These are phyloP conservation scores for Capronia coronata DNA, from an alignment of 2,329 filamentous ascomycete genomes.

Conservation along the genomic window DNA sequence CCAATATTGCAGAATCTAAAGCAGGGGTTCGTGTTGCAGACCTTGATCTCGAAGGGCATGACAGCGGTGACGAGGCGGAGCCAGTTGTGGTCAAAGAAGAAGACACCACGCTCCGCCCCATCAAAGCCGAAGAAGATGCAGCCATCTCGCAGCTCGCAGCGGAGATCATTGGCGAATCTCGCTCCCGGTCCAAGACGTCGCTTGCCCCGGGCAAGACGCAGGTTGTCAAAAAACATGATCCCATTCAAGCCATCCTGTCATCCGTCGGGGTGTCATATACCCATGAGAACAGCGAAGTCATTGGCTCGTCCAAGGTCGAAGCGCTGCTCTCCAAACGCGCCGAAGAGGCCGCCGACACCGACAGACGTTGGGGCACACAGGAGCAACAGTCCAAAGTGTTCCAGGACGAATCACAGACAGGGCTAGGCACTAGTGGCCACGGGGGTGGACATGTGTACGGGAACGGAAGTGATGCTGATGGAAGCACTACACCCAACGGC, in stretches of 20 bases:
- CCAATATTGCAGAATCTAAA: conserved; percentile 88
- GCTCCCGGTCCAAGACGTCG: conserved; percentile 39
- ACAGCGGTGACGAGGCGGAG: conserved; percentile 44
- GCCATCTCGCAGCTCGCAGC: conserved; percentile 68
- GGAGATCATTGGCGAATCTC: conserved; percentile 48
- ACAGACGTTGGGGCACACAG: conserved; percentile 10
- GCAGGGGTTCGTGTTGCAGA: conserved; percentile 75
- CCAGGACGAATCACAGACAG: conserved; percentile 19
- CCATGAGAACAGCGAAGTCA: conserved; percentile 91
- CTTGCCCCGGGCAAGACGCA: conserved; percentile 29
- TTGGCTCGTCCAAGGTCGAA: conserved; percentile 89
- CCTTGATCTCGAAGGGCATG: conserved; percentile 61
- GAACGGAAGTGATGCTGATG: conserved; percentile 1
- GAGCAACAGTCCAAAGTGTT: conserved; percentile 25
- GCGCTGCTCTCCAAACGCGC: conserved; percentile 73
- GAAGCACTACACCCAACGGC: conserved; percentile 31
- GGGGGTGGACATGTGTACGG: conserved; percentile 2
- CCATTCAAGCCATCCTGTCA: conserved; percentile 80
- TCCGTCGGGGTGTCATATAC: conserved; percentile 89
- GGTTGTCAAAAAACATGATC: conserved; percentile 51
- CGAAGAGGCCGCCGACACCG: conserved; percentile 39
- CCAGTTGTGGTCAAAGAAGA: conserved; percentile 12
- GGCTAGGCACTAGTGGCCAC: background rate
- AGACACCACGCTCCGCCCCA: conserved; percentile 23
- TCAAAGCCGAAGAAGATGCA: conserved; percentile 48